Base-by-base conservation (phyloP, 2,329 filamentous ascomycete genomes). In the Penicillium sp. region DNA sequence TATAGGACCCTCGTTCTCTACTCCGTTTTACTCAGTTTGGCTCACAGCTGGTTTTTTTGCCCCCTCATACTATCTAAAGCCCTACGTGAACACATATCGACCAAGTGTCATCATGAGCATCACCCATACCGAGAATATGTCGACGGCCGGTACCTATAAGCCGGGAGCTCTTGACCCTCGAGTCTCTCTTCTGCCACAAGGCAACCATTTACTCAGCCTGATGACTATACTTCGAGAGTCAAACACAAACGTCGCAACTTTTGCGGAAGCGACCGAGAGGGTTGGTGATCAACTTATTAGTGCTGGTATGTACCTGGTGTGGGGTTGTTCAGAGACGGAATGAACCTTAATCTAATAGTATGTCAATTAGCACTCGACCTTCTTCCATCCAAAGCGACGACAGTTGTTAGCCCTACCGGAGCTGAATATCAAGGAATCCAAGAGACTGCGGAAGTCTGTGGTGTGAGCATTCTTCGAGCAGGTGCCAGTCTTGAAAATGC, bases 401-500 rank as follows among this genome's bases (percentile, higher is more conserved):
- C 9, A 16, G 42, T 56, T 11, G 14, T 51, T 8, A 56, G 48
- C 10, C 54, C 54, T 5, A 56, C 54, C 8, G 54, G 54, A 4
- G 27, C 33, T 13, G 42, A 26, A 33, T 56, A 51, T 56, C 31
- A 48, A n/a, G 54, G 54, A 16, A 45, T 42, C 0, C 31, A 33
- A 24, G 48, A 56, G 19, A 42, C 31, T 14, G 10, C 5, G 1
- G 29, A 45, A 8, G 33, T 56, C 29, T 56, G 54, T 48, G 54
- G 42, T 16, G 63, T 71, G 43, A 71, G 69, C 55, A 71, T 72
- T 49, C 61, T 72, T 14, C 59, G 70, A 21, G 70, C 68, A 1
- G 70, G 70, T 10, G 68, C 68, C 3, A 70, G 69, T 52, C 55
- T 72, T 43, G 70, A 72, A 53, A 60, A 60, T 48, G 59, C 66